Conservation (phyloP, 2,329 filamentous ascomycete species). For the Cordyceps pruinosa region DNA sequence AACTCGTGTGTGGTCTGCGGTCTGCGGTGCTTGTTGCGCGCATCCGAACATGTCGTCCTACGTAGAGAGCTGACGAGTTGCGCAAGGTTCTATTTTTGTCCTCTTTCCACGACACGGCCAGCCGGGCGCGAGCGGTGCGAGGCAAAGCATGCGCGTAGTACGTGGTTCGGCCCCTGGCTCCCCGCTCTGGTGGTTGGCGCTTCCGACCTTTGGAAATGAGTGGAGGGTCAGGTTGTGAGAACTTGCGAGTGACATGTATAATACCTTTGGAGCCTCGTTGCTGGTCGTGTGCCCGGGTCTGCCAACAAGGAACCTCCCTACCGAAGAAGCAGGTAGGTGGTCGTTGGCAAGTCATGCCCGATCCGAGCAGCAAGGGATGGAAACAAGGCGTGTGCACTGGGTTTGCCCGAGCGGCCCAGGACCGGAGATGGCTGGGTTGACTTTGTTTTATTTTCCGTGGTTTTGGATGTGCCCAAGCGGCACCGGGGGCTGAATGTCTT, state of each 20-base stretch:
- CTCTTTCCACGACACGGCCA: not conserved
- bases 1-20: not conserved
- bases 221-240: not conserved
- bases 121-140: not conserved
- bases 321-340: not conserved
- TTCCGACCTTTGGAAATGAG: not conserved
- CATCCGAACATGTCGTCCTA: not conserved
- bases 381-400: slow-evolving; percentile 1
- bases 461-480: slow-evolving; percentile 3
- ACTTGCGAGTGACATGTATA: no score
- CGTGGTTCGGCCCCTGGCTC: not conserved
- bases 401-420: not conserved
- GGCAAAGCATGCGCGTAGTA: not conserved
- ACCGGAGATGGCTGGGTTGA: not conserved
- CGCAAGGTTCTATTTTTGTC: not conserved
- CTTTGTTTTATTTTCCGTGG: slow-evolving; percentile 1
- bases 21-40: not conserved
- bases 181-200: not conserved
- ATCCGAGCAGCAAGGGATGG: slow-evolving; percentile 1
- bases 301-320: not conserved
- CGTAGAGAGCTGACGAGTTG: not conserved
- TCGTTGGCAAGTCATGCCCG: not conserved
- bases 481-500: not conserved
- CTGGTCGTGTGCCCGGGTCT: not conserved
- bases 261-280: not conserved